These are phyloP conservation scores for Suillus weaverae DNA, from an alignment of 768 basidiomycete species.

Conservation along the genomic window DNA sequence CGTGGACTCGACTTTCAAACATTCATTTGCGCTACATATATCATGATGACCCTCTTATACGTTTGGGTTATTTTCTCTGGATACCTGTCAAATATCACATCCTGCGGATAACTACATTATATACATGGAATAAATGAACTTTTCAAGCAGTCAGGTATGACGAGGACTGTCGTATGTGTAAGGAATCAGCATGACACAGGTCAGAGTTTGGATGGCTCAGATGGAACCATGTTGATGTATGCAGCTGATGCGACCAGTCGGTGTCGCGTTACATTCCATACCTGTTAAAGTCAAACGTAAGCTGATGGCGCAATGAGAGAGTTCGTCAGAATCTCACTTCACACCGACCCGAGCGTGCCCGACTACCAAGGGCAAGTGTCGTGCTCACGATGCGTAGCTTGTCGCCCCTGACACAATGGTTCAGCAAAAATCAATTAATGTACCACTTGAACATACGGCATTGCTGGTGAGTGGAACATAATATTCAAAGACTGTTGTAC, in stretches of 20 bases:
- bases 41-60: background rate
- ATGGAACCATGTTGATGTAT: slow-evolving; percentile 56
- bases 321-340: slow-evolving; percentile 37
- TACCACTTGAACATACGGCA: slow-evolving; percentile 31
- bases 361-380: slow-evolving; percentile 48
- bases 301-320: background rate
- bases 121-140: background rate
- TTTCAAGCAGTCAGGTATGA: background rate
- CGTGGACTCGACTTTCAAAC: slow-evolving; percentile 17
- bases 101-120: background rate
- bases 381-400: slow-evolving; percentile 51
- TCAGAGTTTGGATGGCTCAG: slow-evolving; percentile 23
- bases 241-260: slow-evolving; percentile 55
- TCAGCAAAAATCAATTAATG: background rate
- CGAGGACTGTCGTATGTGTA: background rate
- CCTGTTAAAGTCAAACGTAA: slow-evolving; percentile 31
- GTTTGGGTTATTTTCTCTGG: slow-evolving; percentile 9
- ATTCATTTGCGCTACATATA: slow-evolving; percentile 19
- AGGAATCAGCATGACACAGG: background rate
- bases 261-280: slow-evolving; percentile 55
- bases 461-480: slow-evolving; percentile 44
- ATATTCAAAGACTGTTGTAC: slow-evolving; percentile 49
- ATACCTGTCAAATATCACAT: slow-evolving; percentile 7
- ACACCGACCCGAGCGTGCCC: slow-evolving; percentile 47
- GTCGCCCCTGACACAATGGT: slow-evolving; percentile 40